Evolutionary conservation across 2,329 filamentous ascomycete genomes (phyloP).

Genomic region (Hypoxylon sp.): DNA sequence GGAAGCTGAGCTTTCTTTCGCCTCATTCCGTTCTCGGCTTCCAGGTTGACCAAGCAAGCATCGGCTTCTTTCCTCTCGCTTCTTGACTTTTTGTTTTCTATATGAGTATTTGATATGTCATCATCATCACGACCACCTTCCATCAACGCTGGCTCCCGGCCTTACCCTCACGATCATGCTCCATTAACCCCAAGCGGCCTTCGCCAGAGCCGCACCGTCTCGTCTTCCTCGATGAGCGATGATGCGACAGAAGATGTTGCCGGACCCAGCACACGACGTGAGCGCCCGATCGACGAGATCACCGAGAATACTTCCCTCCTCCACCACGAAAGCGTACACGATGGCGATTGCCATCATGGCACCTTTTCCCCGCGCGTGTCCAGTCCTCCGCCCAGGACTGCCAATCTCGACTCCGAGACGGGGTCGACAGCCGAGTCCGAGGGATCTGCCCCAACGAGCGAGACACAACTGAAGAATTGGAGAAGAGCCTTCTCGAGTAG

Average conservation of each 20-base stretch:
- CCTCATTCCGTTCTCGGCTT: conserved; percentile 10
- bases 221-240: conserved; percentile 41
- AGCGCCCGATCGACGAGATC: conserved; percentile 38
- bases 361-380: conserved; percentile 78
- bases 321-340: conserved; percentile 55
- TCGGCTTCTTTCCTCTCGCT: conserved; percentile 5
- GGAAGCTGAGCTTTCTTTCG: conserved; percentile 13
- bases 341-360: conserved; percentile 74
- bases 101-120: conserved; percentile 34
- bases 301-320: conserved; percentile 65
- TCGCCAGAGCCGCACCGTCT: conserved; percentile 48
- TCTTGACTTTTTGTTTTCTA: background rate
- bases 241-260: conserved; percentile 18
- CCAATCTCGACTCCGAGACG: conserved; percentile 45
- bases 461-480: conserved; percentile 57
- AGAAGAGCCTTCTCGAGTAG: conserved; percentile 62
- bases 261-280: conserved; percentile 32
- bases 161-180: conserved; percentile 44
- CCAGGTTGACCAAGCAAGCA: conserved; percentile 1
- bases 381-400: conserved; percentile 57
- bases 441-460: conserved; percentile 53
- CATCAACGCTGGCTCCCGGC: conserved; percentile 32
- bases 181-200: conserved; percentile 50
- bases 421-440: conserved; percentile 51
- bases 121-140: conserved; percentile 37